Conservation (phyloP, 2,329 filamentous ascomycete species). For the Diaporthe ampelina region DNA sequence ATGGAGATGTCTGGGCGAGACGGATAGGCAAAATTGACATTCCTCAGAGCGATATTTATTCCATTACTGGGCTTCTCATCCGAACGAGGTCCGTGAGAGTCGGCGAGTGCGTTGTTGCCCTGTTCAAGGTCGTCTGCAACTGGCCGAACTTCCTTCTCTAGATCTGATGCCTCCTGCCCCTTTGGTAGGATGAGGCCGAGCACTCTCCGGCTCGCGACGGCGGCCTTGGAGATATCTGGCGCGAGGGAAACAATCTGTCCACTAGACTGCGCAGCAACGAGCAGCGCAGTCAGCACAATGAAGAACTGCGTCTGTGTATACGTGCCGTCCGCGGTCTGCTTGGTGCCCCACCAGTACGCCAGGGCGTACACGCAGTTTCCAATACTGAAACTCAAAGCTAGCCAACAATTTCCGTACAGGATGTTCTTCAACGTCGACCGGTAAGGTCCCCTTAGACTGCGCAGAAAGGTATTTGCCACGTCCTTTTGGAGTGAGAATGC, state of each 20-base stretch:
- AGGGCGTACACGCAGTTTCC: conserved; percentile 69
- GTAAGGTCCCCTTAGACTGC: conserved; percentile 63
- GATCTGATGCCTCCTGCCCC: not conserved
- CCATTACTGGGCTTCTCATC: conserved; percentile 46
- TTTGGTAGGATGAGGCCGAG: conserved; percentile 57
- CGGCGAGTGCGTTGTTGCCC: not conserved
- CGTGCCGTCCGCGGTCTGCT: conserved; percentile 75
- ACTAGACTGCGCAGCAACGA: conserved; percentile 80
- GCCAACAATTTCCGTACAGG: conserved; percentile 1
- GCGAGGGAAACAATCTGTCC: conserved; percentile 82
- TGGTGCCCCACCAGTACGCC: conserved; percentile 85
- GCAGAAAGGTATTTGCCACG: conserved; percentile 66
- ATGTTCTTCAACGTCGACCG: conserved; percentile 57
- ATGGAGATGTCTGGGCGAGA: conserved; percentile 58
- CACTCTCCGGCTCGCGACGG: conserved; percentile 71
- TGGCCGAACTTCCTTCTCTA: not conserved
- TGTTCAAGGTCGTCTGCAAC: not conserved
- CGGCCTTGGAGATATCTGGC: conserved; percentile 79
- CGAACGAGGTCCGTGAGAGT: not conserved
- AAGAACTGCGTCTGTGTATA: conserved; percentile 79
- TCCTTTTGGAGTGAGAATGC: conserved; percentile 67
- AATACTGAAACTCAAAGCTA: conserved; percentile 25
- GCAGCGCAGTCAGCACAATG: conserved; percentile 78
- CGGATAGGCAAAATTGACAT: conserved; percentile 74
- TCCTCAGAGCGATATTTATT: conserved; percentile 66